Evolutionary conservation across 163 green algal genomes (phyloP).

Genomic region (Trebouxia gelatinosa): DNA sequence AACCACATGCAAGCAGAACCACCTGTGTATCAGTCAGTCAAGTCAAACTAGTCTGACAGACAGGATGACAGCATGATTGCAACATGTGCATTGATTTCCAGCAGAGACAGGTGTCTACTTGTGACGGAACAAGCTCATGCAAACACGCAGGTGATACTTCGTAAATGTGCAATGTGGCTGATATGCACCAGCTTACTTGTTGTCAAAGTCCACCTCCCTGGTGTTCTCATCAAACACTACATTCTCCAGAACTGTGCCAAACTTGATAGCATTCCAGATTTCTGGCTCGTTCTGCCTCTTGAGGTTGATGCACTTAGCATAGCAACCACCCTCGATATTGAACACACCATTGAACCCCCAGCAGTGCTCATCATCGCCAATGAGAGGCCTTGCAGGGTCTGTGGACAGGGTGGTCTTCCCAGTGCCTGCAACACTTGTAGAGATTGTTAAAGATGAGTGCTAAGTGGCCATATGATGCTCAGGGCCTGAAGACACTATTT

Average conservation of each 20-base stretch:
- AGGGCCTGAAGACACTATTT: too few species aligned
- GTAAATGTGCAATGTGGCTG: neutral
- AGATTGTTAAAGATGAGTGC: neutral
- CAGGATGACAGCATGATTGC: too few species aligned
- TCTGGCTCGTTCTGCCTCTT: slow-evolving; percentile 79
- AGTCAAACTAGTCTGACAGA: too few species aligned
- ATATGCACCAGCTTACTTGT: slow-evolving; percentile 41
- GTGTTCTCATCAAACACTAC: slow-evolving; percentile 85
- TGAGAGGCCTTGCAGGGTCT: slow-evolving; percentile 81
- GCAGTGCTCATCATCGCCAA: slow-evolving; percentile 97
- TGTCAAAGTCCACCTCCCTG: slow-evolving; percentile 71
- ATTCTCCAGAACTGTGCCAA: slow-evolving; percentile 93
- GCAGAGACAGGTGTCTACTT: too few species aligned
- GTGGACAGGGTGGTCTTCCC: slow-evolving; percentile 96
- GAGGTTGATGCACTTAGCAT: slow-evolving; percentile 95
- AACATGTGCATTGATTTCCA: too few species aligned
- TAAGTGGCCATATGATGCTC: too few species aligned
- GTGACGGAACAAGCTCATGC: too few species aligned
- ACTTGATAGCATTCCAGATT: slow-evolving; percentile 88
- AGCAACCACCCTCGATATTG: slow-evolving; percentile 99
- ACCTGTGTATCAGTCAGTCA: too few species aligned
- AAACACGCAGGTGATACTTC: too few species aligned
- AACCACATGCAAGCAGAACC: too few species aligned
- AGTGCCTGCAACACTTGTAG: slow-evolving; percentile 61
- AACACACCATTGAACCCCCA: slow-evolving; percentile 92